These are phyloP conservation scores for Taphrina confusa DNA, from an alignment of 1,139 yeast species.

Conservation along the genomic window DNA sequence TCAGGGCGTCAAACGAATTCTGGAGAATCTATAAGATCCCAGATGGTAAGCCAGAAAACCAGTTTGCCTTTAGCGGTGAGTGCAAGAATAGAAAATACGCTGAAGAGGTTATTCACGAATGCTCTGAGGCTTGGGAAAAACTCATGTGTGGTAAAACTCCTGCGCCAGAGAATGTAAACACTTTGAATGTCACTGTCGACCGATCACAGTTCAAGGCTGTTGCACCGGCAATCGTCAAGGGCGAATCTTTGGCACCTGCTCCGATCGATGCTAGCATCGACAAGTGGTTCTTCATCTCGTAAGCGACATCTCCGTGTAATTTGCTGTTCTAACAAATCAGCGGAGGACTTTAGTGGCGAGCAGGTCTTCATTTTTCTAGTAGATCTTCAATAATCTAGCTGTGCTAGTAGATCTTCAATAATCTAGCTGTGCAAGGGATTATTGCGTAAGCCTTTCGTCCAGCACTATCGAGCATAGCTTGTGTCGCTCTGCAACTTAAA, in stretches of 20 bases:
- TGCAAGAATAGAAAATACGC: constrained; percentile 73
- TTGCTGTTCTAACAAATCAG: too few species aligned
- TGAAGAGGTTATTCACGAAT: constrained; percentile 67
- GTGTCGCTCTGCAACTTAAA: too few species aligned
- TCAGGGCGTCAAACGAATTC: constrained; percentile 87
- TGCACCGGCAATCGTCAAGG: constrained; percentile 61
- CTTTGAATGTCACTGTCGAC: constrained; percentile 48
- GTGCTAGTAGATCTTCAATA: too few species aligned
- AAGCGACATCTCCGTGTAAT: too few species aligned
- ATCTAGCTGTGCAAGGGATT: too few species aligned
- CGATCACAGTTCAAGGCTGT: constrained; percentile 47
- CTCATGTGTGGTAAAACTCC: constrained; percentile 60
- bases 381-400: too few species aligned
- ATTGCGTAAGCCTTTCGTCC: too few species aligned
- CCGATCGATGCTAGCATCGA: constrained; percentile 95
- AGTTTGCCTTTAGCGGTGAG: constrained; percentile 81
- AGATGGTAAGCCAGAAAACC: constrained; percentile 85
- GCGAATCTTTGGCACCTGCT: constrained; percentile 73
- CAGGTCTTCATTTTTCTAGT: too few species aligned
- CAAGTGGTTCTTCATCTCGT: constrained; percentile 97
- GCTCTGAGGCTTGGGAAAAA: constrained; percentile 75
- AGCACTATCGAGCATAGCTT: too few species aligned
- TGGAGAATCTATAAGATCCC: constrained; percentile 96
- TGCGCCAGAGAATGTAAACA: constrained; percentile 52
- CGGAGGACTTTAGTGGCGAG: too few species aligned